These are phyloP conservation scores for Prunus kanzakura DNA, from an alignment of 306 rosid species.

Conservation along the genomic window DNA sequence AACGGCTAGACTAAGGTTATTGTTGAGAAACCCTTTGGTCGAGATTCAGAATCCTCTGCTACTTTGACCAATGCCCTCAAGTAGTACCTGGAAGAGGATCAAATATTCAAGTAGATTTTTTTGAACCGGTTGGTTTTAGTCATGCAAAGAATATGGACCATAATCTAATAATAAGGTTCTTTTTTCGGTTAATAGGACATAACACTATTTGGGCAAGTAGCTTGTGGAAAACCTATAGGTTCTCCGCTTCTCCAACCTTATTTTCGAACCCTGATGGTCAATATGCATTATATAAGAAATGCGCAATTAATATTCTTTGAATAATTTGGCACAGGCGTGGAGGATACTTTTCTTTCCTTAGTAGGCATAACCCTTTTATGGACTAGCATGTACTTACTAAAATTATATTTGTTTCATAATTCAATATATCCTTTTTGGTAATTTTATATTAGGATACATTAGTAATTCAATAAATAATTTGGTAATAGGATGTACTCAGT, in stretches of 20 bases:
- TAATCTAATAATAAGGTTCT: conserved; percentile 7
- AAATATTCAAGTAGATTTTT: conserved; percentile 62
- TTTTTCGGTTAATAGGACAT: conserved; percentile 42
- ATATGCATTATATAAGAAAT: conserved; percentile 92
- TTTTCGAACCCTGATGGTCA: conserved; percentile 83
- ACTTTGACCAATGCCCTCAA: conserved; percentile 76
- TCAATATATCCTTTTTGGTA: too few relatives aligned
- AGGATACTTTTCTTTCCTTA: conserved; percentile 52
- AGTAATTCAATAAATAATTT: too few relatives aligned
- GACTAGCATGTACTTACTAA: too few relatives aligned
- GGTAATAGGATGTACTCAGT: fast-evolving
- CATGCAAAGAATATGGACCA: conserved; percentile 4
- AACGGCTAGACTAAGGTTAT: conserved; percentile 92
- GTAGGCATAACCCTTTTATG: background rate
- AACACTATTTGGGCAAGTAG: conserved; percentile 88
- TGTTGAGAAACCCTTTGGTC: conserved; percentile 94
- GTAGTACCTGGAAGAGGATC: conserved; percentile 75
- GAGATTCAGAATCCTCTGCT: conserved; percentile 88
- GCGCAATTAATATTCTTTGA: conserved; percentile 80
- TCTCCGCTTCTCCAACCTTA: conserved; percentile 84
- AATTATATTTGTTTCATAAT: too few relatives aligned
- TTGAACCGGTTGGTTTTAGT: conserved; percentile 1
- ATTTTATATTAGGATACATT: too few relatives aligned
- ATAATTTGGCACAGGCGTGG: conserved; percentile 95
- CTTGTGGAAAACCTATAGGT: conserved; percentile 91